A percentile compares a stretch with the other conserved stretches of the same genome.
phyloP scores from a whole-genome alignment of 495 filamentous ascomycete species.

The Talaromyces nanjingensis region DNA sequence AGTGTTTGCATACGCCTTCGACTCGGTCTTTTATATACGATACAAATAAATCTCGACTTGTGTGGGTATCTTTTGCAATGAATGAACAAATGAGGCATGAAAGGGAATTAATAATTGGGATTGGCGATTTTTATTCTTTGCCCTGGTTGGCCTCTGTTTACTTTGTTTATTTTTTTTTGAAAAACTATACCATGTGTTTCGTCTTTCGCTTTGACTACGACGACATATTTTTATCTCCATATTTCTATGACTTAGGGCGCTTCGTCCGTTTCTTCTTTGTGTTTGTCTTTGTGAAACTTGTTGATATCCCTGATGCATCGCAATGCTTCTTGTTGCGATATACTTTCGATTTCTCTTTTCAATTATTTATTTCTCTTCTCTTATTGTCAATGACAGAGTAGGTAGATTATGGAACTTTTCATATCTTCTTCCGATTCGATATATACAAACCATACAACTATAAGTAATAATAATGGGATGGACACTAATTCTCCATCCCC shows the following conservation, averaged over 20 bases:
- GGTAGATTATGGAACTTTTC: not conserved
- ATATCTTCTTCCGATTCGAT: not conserved
- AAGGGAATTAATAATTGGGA: not conserved
- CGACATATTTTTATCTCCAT: slow-evolving; percentile 8
- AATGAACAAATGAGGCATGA: slow-evolving; percentile 7
- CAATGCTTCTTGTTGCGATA: slow-evolving; percentile 7
- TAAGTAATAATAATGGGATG: not conserved
- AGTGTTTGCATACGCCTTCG: slow-evolving; percentile 1
- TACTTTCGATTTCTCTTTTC: slow-evolving; percentile 17
- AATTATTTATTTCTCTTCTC: slow-evolving; percentile 12
- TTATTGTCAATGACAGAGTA: not conserved
- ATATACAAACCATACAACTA: not conserved
- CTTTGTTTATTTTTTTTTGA: slow-evolving; percentile 11
- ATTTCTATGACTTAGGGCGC: slow-evolving; percentile 15
- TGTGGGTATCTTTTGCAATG: slow-evolving; percentile 9
- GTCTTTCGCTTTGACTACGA: slow-evolving; percentile 1
- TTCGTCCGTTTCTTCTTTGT: slow-evolving; percentile 14
- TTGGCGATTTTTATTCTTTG: slow-evolving; percentile 2
- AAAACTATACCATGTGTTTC: slow-evolving; percentile 12
- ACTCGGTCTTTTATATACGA: not conserved
- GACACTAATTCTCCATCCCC: slow-evolving; percentile 17
- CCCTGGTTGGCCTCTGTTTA: slow-evolving; percentile 17
- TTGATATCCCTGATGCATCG: slow-evolving; percentile 4
- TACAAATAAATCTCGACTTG: slow-evolving; percentile 14
- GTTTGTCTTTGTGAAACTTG: slow-evolving; percentile 12